These are phyloP conservation scores for Eimeria zaria DNA, from an alignment of 169 alveolate genomes.

Conservation along the genomic window DNA sequence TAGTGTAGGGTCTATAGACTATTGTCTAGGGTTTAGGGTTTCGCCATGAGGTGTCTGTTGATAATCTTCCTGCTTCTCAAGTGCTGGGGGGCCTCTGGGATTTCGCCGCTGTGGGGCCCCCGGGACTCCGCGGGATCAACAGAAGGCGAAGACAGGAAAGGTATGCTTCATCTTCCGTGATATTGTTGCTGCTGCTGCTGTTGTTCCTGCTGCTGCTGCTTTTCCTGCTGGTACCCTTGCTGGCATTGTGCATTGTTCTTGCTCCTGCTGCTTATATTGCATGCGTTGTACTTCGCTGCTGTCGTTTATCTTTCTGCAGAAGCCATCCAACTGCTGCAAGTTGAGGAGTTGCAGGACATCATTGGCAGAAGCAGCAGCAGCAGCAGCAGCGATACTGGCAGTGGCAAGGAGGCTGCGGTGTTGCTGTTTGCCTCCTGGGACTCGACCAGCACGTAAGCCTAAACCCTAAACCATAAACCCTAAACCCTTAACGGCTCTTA, in stretches of 20 bases:
- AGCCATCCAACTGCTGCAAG: neutral
- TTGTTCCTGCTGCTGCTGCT: neutral
- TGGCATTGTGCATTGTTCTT: too few species aligned
- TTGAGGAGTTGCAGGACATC: conserved; percentile 48
- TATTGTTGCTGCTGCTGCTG: conserved; percentile 23
- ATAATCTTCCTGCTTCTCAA: neutral
- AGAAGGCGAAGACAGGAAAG: neutral
- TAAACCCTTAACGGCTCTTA: too few species aligned
- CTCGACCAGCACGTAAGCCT: conserved; percentile 39
- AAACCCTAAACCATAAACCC: neutral
- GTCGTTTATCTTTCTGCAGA: conserved; percentile 15
- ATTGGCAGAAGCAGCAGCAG: conserved; percentile 33
- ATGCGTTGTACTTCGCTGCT: neutral
- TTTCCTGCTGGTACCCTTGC: too few species aligned
- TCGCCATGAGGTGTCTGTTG: conserved; percentile 3
- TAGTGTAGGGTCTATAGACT: neutral
- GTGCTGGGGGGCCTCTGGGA: conserved; percentile 25
- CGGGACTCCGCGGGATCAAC: neutral
- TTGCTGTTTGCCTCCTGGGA: conserved; percentile 61
- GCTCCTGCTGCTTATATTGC: neutral
- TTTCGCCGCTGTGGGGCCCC: neutral
- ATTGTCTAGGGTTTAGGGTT: neutral
- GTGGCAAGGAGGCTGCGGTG: conserved; percentile 43
- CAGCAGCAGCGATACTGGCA: neutral
- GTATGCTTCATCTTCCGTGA: neutral